Conservation (phyloP, 768 basidiomycete species). For the Austroboletus festivus region DNA sequence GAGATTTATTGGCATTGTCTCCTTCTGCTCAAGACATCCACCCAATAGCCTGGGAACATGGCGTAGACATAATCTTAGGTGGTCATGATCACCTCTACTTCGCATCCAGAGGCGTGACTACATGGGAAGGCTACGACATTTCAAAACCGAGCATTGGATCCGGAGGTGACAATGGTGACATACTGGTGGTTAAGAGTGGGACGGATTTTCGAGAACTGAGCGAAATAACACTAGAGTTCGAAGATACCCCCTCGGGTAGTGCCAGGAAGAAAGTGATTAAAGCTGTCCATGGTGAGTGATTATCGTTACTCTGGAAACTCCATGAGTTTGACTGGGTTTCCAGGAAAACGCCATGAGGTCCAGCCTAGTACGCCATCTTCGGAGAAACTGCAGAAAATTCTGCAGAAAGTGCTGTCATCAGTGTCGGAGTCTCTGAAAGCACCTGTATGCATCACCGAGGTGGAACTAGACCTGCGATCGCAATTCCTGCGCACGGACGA, state of each 20-base stretch:
- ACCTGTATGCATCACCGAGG: constrained; percentile 69
- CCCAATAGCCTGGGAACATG: constrained; percentile 55
- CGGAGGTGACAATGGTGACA: constrained; percentile 68
- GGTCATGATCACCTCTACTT: constrained; percentile 90
- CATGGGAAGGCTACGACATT: constrained; percentile 66
- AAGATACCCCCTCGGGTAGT: constrained; percentile 56
- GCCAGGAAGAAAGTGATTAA: constrained; percentile 64
- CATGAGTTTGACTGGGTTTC: too few species aligned
- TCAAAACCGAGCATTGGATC: constrained; percentile 54
- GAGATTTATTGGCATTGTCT: constrained; percentile 57
- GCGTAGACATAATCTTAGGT: constrained; percentile 80
- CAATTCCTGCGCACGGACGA: constrained; percentile 72
- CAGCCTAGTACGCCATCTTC: constrained; percentile 57
- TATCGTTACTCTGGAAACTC: not conserved
- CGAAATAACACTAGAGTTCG: constrained; percentile 63
- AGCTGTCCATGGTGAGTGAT: constrained; percentile 50
- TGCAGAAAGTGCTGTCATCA: constrained; percentile 61
- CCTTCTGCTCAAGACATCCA: constrained; percentile 46
- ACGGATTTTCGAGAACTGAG: constrained; percentile 88
- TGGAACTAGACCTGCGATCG: constrained; percentile 70
- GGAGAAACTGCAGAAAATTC: constrained; percentile 49
- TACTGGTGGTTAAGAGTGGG: constrained; percentile 80
- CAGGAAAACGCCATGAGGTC: constrained; percentile 68
- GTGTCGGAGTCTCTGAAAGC: constrained; percentile 69
- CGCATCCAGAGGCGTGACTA: constrained; percentile 58